phyloP scores from a whole-genome alignment of 1,284 basidiomycete genomes.

The Naganishia sp. region DNA sequence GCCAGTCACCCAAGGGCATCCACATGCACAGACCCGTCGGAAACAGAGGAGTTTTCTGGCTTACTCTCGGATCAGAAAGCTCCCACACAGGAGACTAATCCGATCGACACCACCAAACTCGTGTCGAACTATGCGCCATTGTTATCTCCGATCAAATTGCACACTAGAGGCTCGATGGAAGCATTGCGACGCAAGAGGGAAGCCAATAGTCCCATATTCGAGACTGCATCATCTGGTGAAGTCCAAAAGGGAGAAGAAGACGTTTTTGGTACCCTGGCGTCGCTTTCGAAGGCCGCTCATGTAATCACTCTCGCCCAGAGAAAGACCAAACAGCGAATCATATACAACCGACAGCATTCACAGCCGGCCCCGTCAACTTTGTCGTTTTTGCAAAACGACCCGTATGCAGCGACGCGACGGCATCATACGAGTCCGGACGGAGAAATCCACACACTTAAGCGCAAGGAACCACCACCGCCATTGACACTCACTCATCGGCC shows the following conservation, averaged over 20 bases:
- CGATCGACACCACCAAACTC: too few species aligned
- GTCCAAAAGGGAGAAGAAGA: conserved; percentile 1
- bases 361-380: conserved; percentile 7
- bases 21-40: background rate
- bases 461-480: conserved; percentile 15
- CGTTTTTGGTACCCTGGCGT: conserved; percentile 12
- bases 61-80: background rate
- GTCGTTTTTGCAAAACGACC: conserved; percentile 13
- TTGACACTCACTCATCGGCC: background rate
- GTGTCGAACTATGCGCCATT: background rate
- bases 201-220: background rate
- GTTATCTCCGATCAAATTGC: background rate
- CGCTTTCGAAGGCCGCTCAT: background rate
- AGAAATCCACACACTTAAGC: background rate
- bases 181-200: background rate
- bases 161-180: conserved; percentile 1
- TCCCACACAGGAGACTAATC: background rate
- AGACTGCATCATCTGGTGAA: background rate
- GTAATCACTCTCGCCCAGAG: conserved; percentile 3
- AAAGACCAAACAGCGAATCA: conserved; percentile 9
- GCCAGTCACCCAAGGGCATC: background rate
- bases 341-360: conserved; percentile 13
- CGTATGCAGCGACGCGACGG: conserved; percentile 18
- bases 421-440: background rate
- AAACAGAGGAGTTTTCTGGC: conserved; percentile 3